Percentiles rank a stretch among this genome's conserved stretches.
phyloP scores from a whole-genome alignment of 352 stramenopile species.

The Pythium aristosporum region DNA sequence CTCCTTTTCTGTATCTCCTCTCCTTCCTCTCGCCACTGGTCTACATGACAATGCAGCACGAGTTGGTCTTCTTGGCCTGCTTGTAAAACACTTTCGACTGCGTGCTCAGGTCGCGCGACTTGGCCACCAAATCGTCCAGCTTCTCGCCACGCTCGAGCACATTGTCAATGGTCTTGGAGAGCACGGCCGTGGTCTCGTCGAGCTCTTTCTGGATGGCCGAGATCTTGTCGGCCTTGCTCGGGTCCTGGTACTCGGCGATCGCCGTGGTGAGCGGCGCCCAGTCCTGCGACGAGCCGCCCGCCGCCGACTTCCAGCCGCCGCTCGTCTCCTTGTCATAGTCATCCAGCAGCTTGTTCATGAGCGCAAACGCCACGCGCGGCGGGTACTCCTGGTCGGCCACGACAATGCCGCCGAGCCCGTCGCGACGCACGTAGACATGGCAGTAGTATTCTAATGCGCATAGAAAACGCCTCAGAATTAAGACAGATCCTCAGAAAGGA shows the following conservation, averaged over 20 bases:
- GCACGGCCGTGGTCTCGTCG: conserved; percentile 98
- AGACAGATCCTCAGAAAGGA: not conserved
- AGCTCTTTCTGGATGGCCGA: conserved; percentile 99
- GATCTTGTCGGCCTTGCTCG: conserved; percentile 99
- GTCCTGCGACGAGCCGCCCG: conserved; percentile 54
- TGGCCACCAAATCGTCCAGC: conserved; percentile 98
- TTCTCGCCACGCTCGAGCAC: conserved; percentile 98
- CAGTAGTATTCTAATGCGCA: conserved; percentile 93
- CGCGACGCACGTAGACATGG: conserved; percentile 97
- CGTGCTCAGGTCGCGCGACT: conserved; percentile 97
- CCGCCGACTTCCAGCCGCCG: conserved; percentile 58
- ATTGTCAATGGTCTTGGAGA: conserved; percentile 99
- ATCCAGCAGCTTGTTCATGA: conserved; percentile 96
- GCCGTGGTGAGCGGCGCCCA: conserved; percentile 93
- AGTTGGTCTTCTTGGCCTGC: conserved; percentile 99
- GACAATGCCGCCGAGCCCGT: conserved; percentile 95
- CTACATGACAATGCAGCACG: conserved; percentile 95
- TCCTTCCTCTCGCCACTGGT: not conserved
- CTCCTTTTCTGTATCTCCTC: not conserved
- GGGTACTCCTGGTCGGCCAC: conserved; percentile 99
- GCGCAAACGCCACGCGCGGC: conserved; percentile 96
- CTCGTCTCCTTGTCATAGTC: conserved; percentile 90
- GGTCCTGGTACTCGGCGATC: conserved; percentile 97
- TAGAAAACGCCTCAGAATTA: not conserved
- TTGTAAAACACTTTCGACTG: conserved; percentile 99